These are phyloP conservation scores for Termitomyces sp. DNA, from an alignment of 768 basidiomycete genomes.

Conservation along the genomic window DNA sequence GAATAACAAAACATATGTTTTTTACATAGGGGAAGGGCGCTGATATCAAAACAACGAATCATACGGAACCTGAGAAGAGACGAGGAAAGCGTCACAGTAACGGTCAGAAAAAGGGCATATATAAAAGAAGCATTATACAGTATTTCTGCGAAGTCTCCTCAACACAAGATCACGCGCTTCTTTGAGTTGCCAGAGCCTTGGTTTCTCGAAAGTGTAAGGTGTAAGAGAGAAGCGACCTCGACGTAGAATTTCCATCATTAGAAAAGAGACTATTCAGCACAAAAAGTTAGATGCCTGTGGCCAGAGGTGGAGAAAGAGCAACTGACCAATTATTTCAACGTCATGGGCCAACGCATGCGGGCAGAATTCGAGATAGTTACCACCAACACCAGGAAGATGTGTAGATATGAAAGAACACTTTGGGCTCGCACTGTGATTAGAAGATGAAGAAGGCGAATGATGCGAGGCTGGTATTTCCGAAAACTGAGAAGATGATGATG, in stretches of 20 bases:
- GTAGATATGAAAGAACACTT: constrained; percentile 39
- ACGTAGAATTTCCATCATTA: constrained; percentile 61
- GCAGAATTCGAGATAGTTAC: constrained; percentile 53
- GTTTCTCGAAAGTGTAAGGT: constrained; percentile 40
- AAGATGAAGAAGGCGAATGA: background rate
- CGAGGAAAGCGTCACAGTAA: background rate
- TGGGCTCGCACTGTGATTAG: constrained; percentile 16
- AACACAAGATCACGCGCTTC: constrained; percentile 32
- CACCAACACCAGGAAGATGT: constrained; percentile 47
- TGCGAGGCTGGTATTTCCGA: background rate
- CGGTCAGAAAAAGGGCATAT: background rate
- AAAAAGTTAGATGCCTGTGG: constrained; percentile 7
- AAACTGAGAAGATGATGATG: constrained; percentile 4
- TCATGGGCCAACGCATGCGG: constrained; percentile 41
- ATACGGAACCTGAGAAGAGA: background rate
- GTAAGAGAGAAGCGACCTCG: constrained; percentile 50
- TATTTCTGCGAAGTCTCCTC: constrained; percentile 31
- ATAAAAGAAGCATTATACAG: constrained; percentile 19
- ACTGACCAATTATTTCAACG: constrained; percentile 49
- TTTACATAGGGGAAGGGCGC: too few species aligned
- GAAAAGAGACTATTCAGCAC: constrained; percentile 42
- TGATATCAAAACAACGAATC: background rate
- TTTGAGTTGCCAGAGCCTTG: constrained; percentile 41
- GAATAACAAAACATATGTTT: too few species aligned
- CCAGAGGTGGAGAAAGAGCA: background rate